These are phyloP conservation scores for Lasiodiplodia sp. DNA, from an alignment of 2,329 filamentous ascomycete genomes.

Conservation along the genomic window DNA sequence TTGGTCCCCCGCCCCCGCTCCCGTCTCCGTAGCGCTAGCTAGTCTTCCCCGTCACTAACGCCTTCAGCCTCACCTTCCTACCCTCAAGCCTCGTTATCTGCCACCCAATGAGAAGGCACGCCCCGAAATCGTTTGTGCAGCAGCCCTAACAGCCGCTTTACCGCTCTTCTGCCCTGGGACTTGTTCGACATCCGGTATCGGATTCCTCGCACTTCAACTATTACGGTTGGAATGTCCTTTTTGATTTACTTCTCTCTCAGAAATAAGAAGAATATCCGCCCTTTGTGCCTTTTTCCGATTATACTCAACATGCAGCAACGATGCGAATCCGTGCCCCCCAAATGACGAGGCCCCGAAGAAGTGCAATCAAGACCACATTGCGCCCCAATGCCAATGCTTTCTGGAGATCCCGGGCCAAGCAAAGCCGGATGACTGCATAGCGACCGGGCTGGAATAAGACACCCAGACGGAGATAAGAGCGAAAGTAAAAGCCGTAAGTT, in stretches of 20 bases:
- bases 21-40: not conserved
- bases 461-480: not conserved
- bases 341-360: not conserved
- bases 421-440: not conserved
- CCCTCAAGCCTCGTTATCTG: not conserved
- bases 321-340: not conserved
- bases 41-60: not conserved
- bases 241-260: not conserved
- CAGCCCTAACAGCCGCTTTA: not conserved
- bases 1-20: not conserved
- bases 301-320: slow-evolving; percentile 2
- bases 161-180: not conserved
- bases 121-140: not conserved
- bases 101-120: not conserved
- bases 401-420: no score
- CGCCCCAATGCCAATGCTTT: slow-evolving; percentile 4
- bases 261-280: not conserved
- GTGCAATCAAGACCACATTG: not conserved
- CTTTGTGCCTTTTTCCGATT: not conserved
- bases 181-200: no score
- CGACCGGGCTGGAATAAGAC: not conserved
- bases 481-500: slow-evolving; percentile 2
- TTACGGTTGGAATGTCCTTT: not conserved
- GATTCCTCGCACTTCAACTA: no score
- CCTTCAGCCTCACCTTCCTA: slow-evolving; percentile 4